These are phyloP conservation scores for Myriosclerotinia curreyana DNA, from an alignment of 2,329 filamentous ascomycete species.

Conservation along the genomic window DNA sequence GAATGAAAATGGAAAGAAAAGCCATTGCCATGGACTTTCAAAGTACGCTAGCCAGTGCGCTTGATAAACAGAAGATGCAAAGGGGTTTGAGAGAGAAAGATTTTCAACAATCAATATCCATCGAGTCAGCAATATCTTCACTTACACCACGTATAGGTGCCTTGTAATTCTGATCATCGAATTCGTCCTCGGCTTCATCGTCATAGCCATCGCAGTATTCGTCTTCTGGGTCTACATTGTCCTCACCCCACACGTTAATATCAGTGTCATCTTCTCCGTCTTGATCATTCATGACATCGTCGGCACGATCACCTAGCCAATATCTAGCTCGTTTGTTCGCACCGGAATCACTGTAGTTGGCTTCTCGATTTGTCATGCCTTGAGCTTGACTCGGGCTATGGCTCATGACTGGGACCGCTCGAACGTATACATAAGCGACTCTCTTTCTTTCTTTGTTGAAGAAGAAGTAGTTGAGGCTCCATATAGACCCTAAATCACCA, in stretches of 20 bases:
- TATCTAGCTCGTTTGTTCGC: conserved; percentile 80
- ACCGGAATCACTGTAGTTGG: conserved; percentile 45
- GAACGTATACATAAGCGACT: conserved; percentile 89
- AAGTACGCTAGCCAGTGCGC: conserved; percentile 15
- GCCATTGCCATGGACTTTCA: conserved; percentile 25
- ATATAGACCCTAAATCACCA: conserved; percentile 88
- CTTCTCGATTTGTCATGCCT: conserved; percentile 34
- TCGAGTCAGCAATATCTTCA: conserved; percentile 59
- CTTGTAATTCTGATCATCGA: conserved; percentile 44
- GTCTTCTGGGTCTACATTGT: conserved; percentile 45
- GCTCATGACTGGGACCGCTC: conserved; percentile 77
- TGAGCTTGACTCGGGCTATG: conserved; percentile 53
- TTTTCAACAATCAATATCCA: conserved; percentile 53
- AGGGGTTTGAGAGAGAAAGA: conserved; percentile 10
- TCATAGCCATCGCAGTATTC: conserved; percentile 43
- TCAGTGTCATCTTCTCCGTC: conserved; percentile 44
- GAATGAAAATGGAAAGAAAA: conserved; percentile 6
- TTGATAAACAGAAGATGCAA: neutral
- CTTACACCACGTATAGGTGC: conserved; percentile 55
- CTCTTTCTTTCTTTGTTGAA: conserved; percentile 92
- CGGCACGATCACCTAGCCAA: conserved; percentile 73
- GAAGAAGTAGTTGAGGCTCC: conserved; percentile 96
- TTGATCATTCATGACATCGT: conserved; percentile 43
- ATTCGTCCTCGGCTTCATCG: conserved; percentile 39
- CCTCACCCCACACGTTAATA: conserved; percentile 42